Evolutionary conservation across 805 yeast genomes (phyloP), one percentile per base, ranked within the genome.

Genomic region (Candida chilensis): DNA sequence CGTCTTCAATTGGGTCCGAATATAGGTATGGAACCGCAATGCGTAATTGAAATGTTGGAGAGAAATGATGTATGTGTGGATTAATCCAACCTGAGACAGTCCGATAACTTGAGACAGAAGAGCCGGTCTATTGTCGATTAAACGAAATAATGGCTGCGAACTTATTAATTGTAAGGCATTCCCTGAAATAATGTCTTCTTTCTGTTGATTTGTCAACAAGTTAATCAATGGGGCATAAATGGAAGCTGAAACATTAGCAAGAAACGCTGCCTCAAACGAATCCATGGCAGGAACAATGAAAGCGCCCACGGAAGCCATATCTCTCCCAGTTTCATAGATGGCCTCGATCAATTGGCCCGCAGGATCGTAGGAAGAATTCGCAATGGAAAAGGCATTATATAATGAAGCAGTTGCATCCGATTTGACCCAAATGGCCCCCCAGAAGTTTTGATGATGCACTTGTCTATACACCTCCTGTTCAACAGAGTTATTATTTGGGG

Each of bases 41-140:
- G 76, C 77, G 58, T 80, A 68, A 51, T 63, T 68, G 41, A 79
- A 67, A 40, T 76, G 78, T 66, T 83, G 78, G 47, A 84, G 79
- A 3, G 90, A 73, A 33, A 81, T 49, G 46, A 83, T 74, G 42
- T 82, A 67, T 46, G 79, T 59, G 47, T 74, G 82, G 48, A 83
- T 78, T 38, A 80, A 63, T 30, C 92, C 92, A 36, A 82, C 78
- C 48, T 81, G 90, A 4, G 75, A 50, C 4, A 88, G 86, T 1
- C 87, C 87, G 26, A 66, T 40, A 10, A 76, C 45, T 4, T 70
- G 73, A 3, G 70, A 57, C 40, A 71, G 57, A 1, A 51, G 50
- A 31, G 56, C 60, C 2, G 83, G 82, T n/a, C 61, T 56, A 29
- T 60, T 50, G 43, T 81, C 86, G 3, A 44, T 26, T 22, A 39